Evolutionary conservation across 306 rosid genomes (phyloP).

Genomic region (Malus orientalis): DNA sequence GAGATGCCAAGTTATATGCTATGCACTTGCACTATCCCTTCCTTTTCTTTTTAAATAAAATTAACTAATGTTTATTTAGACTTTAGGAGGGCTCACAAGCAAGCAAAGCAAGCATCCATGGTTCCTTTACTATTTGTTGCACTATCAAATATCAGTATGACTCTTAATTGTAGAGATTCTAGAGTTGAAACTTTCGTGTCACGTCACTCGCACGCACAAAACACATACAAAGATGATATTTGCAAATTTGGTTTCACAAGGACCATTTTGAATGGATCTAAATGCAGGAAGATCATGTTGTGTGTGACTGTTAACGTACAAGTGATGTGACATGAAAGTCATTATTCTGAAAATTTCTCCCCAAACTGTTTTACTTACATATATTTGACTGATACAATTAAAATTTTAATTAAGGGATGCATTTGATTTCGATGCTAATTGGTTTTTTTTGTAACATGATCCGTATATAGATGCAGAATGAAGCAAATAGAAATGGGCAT

Average conservation of each 20-base stretch:
- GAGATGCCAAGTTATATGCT: conserved; percentile 6
- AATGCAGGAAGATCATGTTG: background rate
- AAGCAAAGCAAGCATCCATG: background rate
- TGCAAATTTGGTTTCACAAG: too few species aligned
- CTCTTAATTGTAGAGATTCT: too few species aligned
- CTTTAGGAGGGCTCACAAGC: conserved; percentile 1
- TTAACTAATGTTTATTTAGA: background rate
- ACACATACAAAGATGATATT: too few species aligned
- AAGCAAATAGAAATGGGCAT: conserved; percentile 27
- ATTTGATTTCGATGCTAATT: background rate
- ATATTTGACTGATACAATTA: too few species aligned
- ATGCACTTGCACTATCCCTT: background rate
- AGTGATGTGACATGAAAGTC: background rate
- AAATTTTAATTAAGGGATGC: background rate
- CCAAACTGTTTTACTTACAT: too few species aligned
- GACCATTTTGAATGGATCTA: too few species aligned
- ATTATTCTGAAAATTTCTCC: too few species aligned
- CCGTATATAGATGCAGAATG: conserved; percentile 32
- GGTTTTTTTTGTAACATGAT: background rate
- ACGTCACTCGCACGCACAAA: background rate
- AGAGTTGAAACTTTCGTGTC: too few species aligned
- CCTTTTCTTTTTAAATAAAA: background rate
- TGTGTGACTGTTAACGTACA: background rate
- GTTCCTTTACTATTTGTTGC: background rate
- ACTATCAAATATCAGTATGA: too few species aligned